Evolutionary conservation across 139 green algal genomes (phyloP), one percentile per base, ranked within the genome.

Genomic region (Astrephomene gubernaculifera): DNA sequence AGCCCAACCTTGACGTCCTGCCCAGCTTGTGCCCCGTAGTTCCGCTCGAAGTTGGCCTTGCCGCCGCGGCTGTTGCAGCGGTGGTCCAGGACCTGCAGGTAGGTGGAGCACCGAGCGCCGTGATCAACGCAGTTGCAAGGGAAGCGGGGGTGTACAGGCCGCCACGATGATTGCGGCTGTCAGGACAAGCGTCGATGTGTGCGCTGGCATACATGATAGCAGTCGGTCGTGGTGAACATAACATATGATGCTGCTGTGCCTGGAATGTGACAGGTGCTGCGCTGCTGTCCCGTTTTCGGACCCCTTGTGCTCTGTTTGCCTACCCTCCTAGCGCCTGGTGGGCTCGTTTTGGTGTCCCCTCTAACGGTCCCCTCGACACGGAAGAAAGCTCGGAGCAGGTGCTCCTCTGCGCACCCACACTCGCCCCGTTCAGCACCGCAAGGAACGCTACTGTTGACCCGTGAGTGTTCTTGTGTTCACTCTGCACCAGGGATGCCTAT

Each of bases 1-100:
- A 70, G 61, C n/a, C 61, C 29, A 41, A 70, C 68, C 22, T 57
- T 25, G 22, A 25, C 68, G 68, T 54, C 39, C 24, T 19, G 38
- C 39, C n/a, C 9, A 41, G 61, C 61, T 70, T 75, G 38, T 57
- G 68, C 39, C 68, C 68, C 4, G 68, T 75, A 10, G 4, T 24
- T 36, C 68, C 9, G 22, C 68, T 75, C 68, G 39, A 75, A 75
- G 24, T 57, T 36, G 39, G 22, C 39, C 68, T 75, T 75, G 68
- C 24, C 25, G 68, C 68, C 39, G 39, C 39, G 38, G 39, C 68
- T 75, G 68, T 75, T 75, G 39, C 68, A 36, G 24, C 7, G 68
- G 68, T 75, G 68, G 68, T 75, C 39, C 39, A 53, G 68, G 39
- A 54, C 68, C 68, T 75, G 68, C 39, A 75, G 68, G 68, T 57